Evolutionary conservation across 768 basidiomycete genomes (phyloP).

Genomic region (Leccinum incarnatum): DNA sequence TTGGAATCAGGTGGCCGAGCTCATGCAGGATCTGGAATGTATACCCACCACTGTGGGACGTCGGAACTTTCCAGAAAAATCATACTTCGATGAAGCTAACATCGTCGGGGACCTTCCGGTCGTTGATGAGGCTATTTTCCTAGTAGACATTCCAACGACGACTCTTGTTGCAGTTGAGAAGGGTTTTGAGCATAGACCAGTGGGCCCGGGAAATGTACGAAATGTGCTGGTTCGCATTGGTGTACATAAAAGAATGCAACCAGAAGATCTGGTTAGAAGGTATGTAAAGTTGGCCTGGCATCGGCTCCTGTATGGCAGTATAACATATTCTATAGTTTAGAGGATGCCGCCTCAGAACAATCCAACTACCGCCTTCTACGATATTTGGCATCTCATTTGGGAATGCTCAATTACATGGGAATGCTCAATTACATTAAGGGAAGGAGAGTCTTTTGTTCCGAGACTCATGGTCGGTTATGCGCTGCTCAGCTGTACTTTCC

Average conservation of each 20-base stretch:
- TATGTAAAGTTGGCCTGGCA: slow-evolving; percentile 43
- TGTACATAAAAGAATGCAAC: slow-evolving; percentile 38
- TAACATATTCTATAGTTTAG: slow-evolving; percentile 6
- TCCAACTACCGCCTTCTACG: slow-evolving; percentile 34
- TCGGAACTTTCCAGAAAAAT: slow-evolving; percentile 58
- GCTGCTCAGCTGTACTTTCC: slow-evolving; percentile 77
- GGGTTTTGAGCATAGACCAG: neutral
- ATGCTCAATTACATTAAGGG: neutral
- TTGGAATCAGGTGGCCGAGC: slow-evolving; percentile 57
- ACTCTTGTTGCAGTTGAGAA: neutral
- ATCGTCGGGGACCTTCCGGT: slow-evolving; percentile 46
- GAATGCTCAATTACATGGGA: neutral
- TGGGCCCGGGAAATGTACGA: neutral
- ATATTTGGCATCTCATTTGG: slow-evolving; percentile 52
- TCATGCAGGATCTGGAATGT: slow-evolving; percentile 56
- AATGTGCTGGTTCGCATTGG: neutral
- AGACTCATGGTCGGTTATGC: neutral
- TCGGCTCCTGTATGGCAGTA: slow-evolving; percentile 17
- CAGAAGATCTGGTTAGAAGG: slow-evolving; percentile 7
- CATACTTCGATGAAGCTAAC: slow-evolving; percentile 84
- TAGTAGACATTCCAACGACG: neutral
- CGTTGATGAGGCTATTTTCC: slow-evolving; percentile 1
- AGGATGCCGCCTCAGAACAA: slow-evolving; percentile 8
- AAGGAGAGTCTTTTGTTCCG: slow-evolving; percentile 9
- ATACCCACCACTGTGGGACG: slow-evolving; percentile 72